Base-by-base conservation (phyloP, 1,284 basidiomycete species). In the Erythrobasidium hasegawianum region DNA sequence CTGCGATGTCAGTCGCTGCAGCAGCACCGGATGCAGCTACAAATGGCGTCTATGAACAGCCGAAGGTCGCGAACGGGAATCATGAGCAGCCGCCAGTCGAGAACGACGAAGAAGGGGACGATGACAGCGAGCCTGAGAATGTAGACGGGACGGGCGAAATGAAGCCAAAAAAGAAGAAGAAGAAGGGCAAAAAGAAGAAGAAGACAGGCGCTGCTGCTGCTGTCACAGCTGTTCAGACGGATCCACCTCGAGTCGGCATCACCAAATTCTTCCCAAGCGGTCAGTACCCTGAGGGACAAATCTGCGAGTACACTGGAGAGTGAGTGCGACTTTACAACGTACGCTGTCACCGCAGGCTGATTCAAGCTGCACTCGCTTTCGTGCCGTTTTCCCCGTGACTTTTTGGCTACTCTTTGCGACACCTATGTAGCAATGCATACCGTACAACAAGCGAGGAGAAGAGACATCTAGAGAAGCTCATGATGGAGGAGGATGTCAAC, bases 291-390 rank as follows among this genome's bases (percentile, higher is more conserved):
- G 88, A 89, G 73, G 95, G 94, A 57, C 89, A 98, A 81, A 84
- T 91, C 67, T 87, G 93, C 72, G 86, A 88, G 67, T 99, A 98
- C 81, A 87, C 87, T 77, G 84, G 94, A 77, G 90, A 94, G 90
- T 81, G 59, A 68, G 80, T 75, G 27, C n/a, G 22, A 38, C 13
- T 11, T 53, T 22, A 16, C 20, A 40, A 13, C 26, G 16, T 13
- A 16, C 40, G 20, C 2, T 43, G 18, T 29, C 3, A 38, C 9
- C 29, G 18, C 14, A 18, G 9, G 27, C 26, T 38, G 8, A 20
- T 3, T n/a, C 11, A 38, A n/a, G 39, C 55, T 57, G 55, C n/a
- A 38, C n/a, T 5, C 16, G 18, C 47, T 29, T 26, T 39, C 24
- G 20, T 40, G 20, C n/a, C 33, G n/a, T 22, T 38, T 20, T 27